Evolutionary conservation across 176 grass and related monocot genomes (phyloP).

Genomic region (Avena eriantha): DNA sequence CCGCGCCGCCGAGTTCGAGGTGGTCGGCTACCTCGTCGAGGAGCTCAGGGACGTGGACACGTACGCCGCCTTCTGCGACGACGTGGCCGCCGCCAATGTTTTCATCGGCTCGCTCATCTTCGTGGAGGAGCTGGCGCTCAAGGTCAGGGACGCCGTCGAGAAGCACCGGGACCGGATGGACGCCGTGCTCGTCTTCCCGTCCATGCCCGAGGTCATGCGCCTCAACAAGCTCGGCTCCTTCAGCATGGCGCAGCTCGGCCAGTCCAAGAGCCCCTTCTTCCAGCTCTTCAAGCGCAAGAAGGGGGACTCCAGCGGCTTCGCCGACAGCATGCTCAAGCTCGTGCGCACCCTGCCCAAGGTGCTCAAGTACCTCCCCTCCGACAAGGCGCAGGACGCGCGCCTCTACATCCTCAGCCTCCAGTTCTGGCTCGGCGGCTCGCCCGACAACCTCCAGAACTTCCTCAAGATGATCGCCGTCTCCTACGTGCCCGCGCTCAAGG

Average conservation of each 20-base stretch:
- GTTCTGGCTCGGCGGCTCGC: conserved; percentile 99
- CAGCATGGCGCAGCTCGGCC: conserved; percentile 97
- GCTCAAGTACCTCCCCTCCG: conserved; percentile 96
- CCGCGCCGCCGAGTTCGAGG: conserved; percentile 75
- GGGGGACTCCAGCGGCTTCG: conserved; percentile 78
- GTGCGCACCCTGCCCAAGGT: conserved; percentile 97
- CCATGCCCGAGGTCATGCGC: conserved; percentile 99
- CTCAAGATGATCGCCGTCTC: conserved; percentile 94
- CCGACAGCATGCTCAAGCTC: conserved; percentile 98
- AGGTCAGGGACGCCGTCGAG: conserved; percentile 81
- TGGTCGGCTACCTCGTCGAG: conserved; percentile 93
- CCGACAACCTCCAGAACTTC: conserved; percentile 95
- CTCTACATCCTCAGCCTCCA: conserved; percentile 97
- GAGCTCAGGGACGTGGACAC: conserved; percentile 83
- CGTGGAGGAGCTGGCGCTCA: conserved; percentile 97
- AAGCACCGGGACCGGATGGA: conserved; percentile 84
- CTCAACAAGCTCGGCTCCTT: conserved; percentile 99
- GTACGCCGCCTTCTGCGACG: conserved; percentile 76
- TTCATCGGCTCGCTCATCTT: conserved; percentile 99
- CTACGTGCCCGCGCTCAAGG: conserved; percentile 73
- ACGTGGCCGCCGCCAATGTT: conserved; percentile 84
- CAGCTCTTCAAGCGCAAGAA: conserved; percentile 99
- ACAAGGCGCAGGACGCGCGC: conserved; percentile 99
- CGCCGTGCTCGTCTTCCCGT: conserved; percentile 96
- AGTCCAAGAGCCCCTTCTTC: conserved; percentile 99